Conservation (phyloP, 2,329 filamentous ascomycete species). For the Clonostachys sp. region DNA sequence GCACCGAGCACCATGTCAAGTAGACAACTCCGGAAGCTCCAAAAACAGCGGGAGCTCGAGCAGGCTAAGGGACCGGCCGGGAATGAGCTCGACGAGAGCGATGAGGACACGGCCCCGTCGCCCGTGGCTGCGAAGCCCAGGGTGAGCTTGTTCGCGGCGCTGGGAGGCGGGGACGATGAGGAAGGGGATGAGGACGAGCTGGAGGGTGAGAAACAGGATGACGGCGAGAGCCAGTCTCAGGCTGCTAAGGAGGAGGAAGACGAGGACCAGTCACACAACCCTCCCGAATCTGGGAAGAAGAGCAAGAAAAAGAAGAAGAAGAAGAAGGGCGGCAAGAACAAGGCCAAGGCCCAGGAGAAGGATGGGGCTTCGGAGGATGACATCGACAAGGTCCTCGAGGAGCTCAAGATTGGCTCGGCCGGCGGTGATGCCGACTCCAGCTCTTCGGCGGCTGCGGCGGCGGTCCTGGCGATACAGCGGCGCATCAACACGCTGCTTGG, state of each 20-base stretch:
- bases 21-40: constrained; percentile 46
- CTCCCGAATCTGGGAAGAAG: constrained; percentile 19
- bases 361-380: constrained; percentile 34
- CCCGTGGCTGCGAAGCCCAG: constrained; percentile 27
- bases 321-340: constrained; percentile 24
- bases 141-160: constrained; percentile 45
- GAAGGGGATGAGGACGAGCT: constrained; percentile 26
- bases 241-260: constrained; percentile 10
- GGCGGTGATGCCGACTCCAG: background rate
- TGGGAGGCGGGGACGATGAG: constrained; percentile 37
- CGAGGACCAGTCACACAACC: constrained; percentile 17
- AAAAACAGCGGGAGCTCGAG: constrained; percentile 42
- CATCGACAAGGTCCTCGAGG: constrained; percentile 49
- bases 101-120: constrained; percentile 15
- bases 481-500: constrained; percentile 36
- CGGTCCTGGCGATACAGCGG: constrained; percentile 3
- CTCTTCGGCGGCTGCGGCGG: constrained; percentile 1
- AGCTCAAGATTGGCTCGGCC: constrained; percentile 32
- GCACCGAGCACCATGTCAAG: constrained; percentile 35
- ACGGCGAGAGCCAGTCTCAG: constrained; percentile 12
- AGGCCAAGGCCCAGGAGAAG: constrained; percentile 7
- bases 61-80: constrained; percentile 12
- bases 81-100: constrained; percentile 20
- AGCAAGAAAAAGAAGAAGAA: constrained; percentile 33
- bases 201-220: constrained; percentile 29